These are phyloP conservation scores for Tothia fuscella DNA, from an alignment of 2,329 filamentous ascomycete genomes.

Conservation along the genomic window DNA sequence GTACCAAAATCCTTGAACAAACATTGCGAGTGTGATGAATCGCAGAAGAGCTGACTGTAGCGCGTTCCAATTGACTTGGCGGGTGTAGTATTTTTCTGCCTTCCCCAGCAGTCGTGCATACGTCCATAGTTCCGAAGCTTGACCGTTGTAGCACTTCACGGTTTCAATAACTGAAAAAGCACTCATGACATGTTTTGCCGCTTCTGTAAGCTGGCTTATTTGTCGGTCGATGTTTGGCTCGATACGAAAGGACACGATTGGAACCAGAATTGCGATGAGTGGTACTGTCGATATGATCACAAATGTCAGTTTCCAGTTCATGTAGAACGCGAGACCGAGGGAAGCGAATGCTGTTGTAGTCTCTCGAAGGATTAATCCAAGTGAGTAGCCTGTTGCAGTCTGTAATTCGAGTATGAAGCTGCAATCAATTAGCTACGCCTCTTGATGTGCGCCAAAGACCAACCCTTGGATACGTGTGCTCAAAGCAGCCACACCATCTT, in stretches of 20 bases:
- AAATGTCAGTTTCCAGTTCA: slow-evolving; percentile 74
- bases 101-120: slow-evolving; percentile 47
- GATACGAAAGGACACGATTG: slow-evolving; percentile 53
- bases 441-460: slow-evolving; percentile 20
- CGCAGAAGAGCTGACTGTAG: slow-evolving; percentile 62
- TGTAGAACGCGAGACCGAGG: slow-evolving; percentile 60
- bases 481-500: slow-evolving; percentile 60
- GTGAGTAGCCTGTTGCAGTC: slow-evolving; percentile 62
- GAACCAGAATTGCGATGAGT: slow-evolving; percentile 31
- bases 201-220: slow-evolving; percentile 52
- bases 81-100: slow-evolving; percentile 51
- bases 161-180: slow-evolving; percentile 66
- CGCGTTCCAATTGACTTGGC: slow-evolving; percentile 57
- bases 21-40: slow-evolving; percentile 65
- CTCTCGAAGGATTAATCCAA: slow-evolving; percentile 59
- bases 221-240: slow-evolving; percentile 58
- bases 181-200: slow-evolving; percentile 59
- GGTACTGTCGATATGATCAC: slow-evolving; percentile 55
- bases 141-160: slow-evolving; percentile 76
- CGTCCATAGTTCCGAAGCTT: slow-evolving; percentile 53
- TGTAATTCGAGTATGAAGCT: slow-evolving; percentile 79
- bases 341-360: slow-evolving; percentile 53
- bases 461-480: slow-evolving; percentile 64
- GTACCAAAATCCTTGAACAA: slow-evolving; percentile 85
- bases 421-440: neutral